Percentiles rank a stretch among this genome's conserved stretches.
Evolutionary conservation across 2,329 filamentous ascomycete species (phyloP).

Genomic region (Fusarium dlaminii): DNA sequence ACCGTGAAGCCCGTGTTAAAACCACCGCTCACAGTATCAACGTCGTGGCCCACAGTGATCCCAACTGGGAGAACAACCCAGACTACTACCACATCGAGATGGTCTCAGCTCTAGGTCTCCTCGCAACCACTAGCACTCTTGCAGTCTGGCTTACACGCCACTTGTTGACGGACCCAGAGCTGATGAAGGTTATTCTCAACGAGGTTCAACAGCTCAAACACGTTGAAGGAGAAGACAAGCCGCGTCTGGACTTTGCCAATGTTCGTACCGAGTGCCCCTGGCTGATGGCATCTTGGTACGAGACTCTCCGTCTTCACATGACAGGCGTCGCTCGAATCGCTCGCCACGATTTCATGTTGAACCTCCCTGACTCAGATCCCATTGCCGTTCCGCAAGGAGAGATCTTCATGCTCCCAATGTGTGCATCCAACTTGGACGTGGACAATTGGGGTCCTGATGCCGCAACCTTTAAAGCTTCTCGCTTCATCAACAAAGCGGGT

Average conservation of each 20-base stretch:
- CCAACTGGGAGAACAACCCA: slow-evolving; percentile 44
- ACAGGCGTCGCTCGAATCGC: slow-evolving; percentile 45
- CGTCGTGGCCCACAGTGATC: slow-evolving; percentile 43
- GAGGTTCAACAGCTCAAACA: slow-evolving; percentile 36
- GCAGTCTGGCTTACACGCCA: slow-evolving; percentile 45
- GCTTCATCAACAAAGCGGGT: slow-evolving; percentile 42
- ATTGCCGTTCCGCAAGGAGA: slow-evolving; percentile 42
- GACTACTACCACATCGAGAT: slow-evolving; percentile 48
- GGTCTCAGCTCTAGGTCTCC: slow-evolving; percentile 45
- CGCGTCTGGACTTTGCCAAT: slow-evolving; percentile 35
- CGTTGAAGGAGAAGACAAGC: slow-evolving; percentile 13
- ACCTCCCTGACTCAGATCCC: slow-evolving; percentile 19
- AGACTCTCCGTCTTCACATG: slow-evolving; percentile 46
- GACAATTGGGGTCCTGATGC: slow-evolving; percentile 44
- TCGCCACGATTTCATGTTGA: slow-evolving; percentile 42
- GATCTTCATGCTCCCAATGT: slow-evolving; percentile 47
- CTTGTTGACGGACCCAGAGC: slow-evolving; percentile 32
- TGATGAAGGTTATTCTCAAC: slow-evolving; percentile 33
- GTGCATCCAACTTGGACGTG: slow-evolving; percentile 43
- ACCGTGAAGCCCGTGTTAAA: slow-evolving; percentile 35
- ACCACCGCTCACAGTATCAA: slow-evolving; percentile 46
- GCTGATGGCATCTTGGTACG: slow-evolving; percentile 46
- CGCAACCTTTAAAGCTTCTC: slow-evolving; percentile 37
- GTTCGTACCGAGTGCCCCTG: slow-evolving; percentile 42
- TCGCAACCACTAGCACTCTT: slow-evolving; percentile 46